These are phyloP conservation scores for Teratosphaeriaceae sp. DNA, from an alignment of 2,329 filamentous ascomycete species.

Conservation along the genomic window DNA sequence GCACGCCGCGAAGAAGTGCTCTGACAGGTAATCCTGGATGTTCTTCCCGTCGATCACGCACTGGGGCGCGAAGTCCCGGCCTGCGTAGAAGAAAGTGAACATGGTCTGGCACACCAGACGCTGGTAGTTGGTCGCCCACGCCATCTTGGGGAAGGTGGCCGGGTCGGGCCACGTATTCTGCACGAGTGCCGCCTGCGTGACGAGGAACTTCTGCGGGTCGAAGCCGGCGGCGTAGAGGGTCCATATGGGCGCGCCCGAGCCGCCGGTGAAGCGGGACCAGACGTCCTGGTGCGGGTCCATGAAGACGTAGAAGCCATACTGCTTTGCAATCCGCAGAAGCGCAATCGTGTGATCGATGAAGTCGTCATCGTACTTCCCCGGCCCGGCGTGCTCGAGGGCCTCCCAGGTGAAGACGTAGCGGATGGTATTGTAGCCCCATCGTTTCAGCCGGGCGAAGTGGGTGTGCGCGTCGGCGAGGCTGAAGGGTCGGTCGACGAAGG, in stretches of 20 bases:
- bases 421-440: slow-evolving; percentile 93
- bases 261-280: slow-evolving; percentile 91
- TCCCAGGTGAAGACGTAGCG: slow-evolving; percentile 99
- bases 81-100: slow-evolving; percentile 91
- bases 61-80: slow-evolving; percentile 87
- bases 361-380: slow-evolving; percentile 86
- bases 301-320: slow-evolving; percentile 91
- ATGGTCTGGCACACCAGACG: slow-evolving; percentile 81
- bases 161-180: slow-evolving; percentile 90
- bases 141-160: slow-evolving; percentile 91
- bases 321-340: slow-evolving; percentile 73
- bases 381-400: slow-evolving; percentile 88
- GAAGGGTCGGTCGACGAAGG: slow-evolving; percentile 83
- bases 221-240: slow-evolving; percentile 91
- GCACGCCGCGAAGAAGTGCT: slow-evolving; percentile 75
- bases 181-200: slow-evolving; percentile 85
- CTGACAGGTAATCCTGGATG: slow-evolving; percentile 90
- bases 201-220: slow-evolving; percentile 76
- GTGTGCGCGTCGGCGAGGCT: slow-evolving; percentile 71
- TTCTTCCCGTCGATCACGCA: slow-evolving; percentile 92
- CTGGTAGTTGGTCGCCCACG: slow-evolving; percentile 97
- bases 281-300: slow-evolving; percentile 99
- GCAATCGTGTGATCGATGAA: slow-evolving; percentile 90
- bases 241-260: slow-evolving; percentile 96
- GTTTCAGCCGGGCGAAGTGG: slow-evolving; percentile 79